Conservation (phyloP, 176 grass and related monocot genomes). For the Oryza punctata region DNA sequence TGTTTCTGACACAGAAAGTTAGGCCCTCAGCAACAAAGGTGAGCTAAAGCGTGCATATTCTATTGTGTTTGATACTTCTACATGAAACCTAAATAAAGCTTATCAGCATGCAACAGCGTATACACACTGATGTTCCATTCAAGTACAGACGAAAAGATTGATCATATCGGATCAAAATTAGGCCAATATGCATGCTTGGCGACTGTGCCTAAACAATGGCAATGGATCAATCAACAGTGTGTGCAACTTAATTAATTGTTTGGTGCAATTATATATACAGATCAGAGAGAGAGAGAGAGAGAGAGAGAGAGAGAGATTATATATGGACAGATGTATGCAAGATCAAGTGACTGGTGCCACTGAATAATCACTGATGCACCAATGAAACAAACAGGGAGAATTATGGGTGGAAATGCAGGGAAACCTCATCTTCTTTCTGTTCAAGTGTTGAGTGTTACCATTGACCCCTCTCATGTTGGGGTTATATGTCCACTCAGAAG, state of each 20-base stretch:
- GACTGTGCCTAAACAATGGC: constrained; percentile 36
- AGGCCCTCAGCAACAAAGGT: constrained; percentile 38
- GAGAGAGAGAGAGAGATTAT: not conserved
- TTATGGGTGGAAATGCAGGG: constrained; percentile 14
- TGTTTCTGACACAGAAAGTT: constrained; percentile 39
- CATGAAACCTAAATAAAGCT: constrained; percentile 20
- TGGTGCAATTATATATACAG: not conserved
- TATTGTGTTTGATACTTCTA: not conserved
- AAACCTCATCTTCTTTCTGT: constrained; percentile 42
- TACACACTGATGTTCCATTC: not conserved
- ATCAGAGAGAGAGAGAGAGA: too few species aligned
- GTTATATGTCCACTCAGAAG: constrained; percentile 36
- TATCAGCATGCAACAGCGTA: not conserved
- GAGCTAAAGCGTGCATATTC: constrained; percentile 7
- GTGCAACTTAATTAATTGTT: not conserved
- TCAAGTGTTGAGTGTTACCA: constrained; percentile 40
- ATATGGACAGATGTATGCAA: too few species aligned
- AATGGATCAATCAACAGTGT: constrained; percentile 2
- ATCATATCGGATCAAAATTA: constrained; percentile 16
- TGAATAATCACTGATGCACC: not conserved
- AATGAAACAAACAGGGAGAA: not conserved
- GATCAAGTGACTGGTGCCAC: constrained; percentile 17
- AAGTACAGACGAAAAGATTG: constrained; percentile 41
- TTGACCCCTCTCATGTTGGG: constrained; percentile 19
- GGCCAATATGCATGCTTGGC: not conserved